Base-by-base conservation (phyloP, 2,329 filamentous ascomycete genomes). In the Colletotrichum sp. region DNA sequence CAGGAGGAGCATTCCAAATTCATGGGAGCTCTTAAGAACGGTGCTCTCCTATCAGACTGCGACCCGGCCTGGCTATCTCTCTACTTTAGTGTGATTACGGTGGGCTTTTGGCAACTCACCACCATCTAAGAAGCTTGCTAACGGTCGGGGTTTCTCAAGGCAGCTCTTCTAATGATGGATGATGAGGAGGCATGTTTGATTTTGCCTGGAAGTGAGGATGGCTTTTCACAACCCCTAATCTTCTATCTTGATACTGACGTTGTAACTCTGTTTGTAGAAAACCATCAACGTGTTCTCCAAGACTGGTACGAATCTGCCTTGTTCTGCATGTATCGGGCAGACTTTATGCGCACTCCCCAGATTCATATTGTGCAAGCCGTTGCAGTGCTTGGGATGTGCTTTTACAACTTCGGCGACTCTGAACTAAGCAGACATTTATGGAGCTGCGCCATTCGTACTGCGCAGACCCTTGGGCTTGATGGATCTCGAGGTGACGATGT, bases 331-430 rank as follows among this genome's bases (percentile, higher is more conserved):
- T 32, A 79, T 34, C 22, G 69, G 52, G 65, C 73, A 19, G 71
- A 79, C 13, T 78, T 79, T 52, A 73, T 79, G 66, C 52, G 73
- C 39, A 64, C 32, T 19, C 39, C 25, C 11, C 34, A 77, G 22
- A 32, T 79, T 13, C 61, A 63, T 19, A 71, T 61, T 39, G 68
- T 79, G 6, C 78, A 79, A 67, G 65, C 78, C 6, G 69, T 79
- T 49, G 78, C 78, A 13, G 77, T 79, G 8, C 71, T 79, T 11
- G 77, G 78, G 30, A 79, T 79, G 36, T 71, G 71, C 36, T 79
- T 79, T 34, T 63, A 69, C 57, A 78, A 72, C 36, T 72, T 78
- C 25, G 78, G 78, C 3, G 78, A 78, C 55, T 36, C 69, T 13
- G 67, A 70, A 3, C 44, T 79, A 4, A 49, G 71, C n/a, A 30